Base-by-base conservation (phyloP, 2,329 filamentous ascomycete genomes). In the Botrytis galanthina region DNA sequence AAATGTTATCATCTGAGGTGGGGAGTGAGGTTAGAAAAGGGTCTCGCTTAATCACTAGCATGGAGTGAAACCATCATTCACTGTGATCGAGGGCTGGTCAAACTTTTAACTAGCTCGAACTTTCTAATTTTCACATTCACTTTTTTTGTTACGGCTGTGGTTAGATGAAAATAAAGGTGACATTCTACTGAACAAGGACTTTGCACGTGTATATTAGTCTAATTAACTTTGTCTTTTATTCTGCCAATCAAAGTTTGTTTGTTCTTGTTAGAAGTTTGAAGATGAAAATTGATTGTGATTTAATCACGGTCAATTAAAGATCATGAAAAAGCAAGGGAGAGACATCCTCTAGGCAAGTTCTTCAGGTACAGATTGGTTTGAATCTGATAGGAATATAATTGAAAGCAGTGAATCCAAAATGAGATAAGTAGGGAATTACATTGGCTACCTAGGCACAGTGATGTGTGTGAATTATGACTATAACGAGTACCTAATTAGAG, bases 141-240 rank as follows among this genome's bases (percentile, higher is more conserved):
- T 22, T 35, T 35, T 22, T 12, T 63, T 0, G 12, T 8, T 3
- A 39, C 26, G 29, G 37, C 14, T 9, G 4, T 10, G 9, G 3
- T 20, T 29, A 39, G 7, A 20, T 29, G 60, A 26, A 10, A 42
- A 10, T 20, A 42, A 42, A 20, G 42, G 6, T 4, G 60, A 42
- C 1, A 7, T 29, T 44, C 18, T 18, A 18, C 16, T 10, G 14
- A 62, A 42, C 4, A 29, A 6, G 6, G 26, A 62, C 7, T 29
- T 16, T 29, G 8, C 14, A 62, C n/a, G 29, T 62, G 37, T 62
- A 39, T 20, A 0, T 61, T 29, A 39, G 29, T 44, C 9, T 32
- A 44, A 32, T 44, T 1, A 9, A 0, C 1, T 42, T 9, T 10
- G 3, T 8, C 2, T 1, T 18, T 39, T 18, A 0, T 10, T n/a